Evolutionary conservation across 2,329 filamentous ascomycete species (phyloP).

Genomic region (Exophiala viscosa): DNA sequence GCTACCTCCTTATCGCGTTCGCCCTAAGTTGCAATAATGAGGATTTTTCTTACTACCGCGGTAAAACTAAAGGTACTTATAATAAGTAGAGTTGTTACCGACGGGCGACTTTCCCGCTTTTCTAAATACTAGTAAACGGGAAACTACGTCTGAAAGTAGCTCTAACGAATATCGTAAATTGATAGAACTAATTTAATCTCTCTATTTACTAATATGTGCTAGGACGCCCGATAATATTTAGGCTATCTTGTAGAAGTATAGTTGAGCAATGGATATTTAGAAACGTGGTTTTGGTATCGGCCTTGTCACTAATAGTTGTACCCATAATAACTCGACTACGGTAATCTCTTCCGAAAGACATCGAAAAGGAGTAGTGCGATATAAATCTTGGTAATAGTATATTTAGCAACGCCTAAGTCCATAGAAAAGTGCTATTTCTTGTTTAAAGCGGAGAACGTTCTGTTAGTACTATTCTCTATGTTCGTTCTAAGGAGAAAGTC

Average conservation of each 20-base stretch:
- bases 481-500: slow-evolving; percentile 27
- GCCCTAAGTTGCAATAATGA: too few relatives aligned
- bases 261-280: not conserved
- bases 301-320: not conserved
- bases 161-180: not conserved
- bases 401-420: not conserved
- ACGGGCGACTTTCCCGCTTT: too few relatives aligned
- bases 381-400: not conserved
- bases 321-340: not conserved
- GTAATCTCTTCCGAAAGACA: not conserved
- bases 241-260: not conserved
- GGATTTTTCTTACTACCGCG: too few relatives aligned
- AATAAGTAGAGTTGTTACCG: not conserved
- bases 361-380: not conserved
- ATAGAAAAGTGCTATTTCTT: not conserved
- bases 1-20: too few relatives aligned
- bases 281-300: not conserved
- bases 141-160: not conserved
- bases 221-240: not conserved
- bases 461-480: not conserved
- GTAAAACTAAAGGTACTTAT: not conserved
- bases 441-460: not conserved
- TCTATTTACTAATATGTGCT: not conserved
- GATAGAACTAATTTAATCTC: not conserved
- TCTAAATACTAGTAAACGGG: not conserved